Conservation (phyloP, 2,329 filamentous ascomycete species). For the Whalleya microplaca region DNA sequence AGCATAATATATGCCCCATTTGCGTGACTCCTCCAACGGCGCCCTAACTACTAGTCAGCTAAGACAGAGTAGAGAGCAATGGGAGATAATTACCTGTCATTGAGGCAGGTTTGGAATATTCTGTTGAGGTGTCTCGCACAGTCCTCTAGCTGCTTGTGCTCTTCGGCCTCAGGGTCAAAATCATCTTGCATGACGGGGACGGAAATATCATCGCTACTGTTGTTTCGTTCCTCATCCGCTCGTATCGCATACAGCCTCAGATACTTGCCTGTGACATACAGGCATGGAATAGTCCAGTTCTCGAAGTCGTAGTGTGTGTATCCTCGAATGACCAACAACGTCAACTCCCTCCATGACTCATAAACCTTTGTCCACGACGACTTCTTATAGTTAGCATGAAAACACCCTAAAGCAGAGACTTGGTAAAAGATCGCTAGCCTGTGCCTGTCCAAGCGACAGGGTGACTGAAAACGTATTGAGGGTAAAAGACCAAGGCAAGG, state of each 20-base stretch:
- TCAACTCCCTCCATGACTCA: conserved; percentile 84
- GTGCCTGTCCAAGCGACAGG: background rate
- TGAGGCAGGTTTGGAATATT: conserved; percentile 88
- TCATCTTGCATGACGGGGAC: conserved; percentile 72
- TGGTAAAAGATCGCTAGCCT: background rate
- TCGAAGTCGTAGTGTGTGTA: conserved; percentile 78
- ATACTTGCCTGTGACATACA: conserved; percentile 87
- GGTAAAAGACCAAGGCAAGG: background rate
- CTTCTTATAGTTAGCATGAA: conserved; percentile 25
- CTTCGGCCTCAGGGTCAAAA: conserved; percentile 73
- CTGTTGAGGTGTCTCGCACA: conserved; percentile 88
- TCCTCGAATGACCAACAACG: conserved; percentile 75
- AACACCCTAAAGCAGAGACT: background rate
- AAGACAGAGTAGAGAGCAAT: background rate
- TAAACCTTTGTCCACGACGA: conserved; percentile 84
- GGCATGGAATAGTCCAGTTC: conserved; percentile 89
- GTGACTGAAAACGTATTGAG: background rate
- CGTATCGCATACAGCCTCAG: conserved; percentile 87
- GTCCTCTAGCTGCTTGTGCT: conserved; percentile 86
- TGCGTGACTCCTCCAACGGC: conserved; percentile 84
- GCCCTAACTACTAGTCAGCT: conserved; percentile 56
- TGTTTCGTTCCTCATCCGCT: conserved; percentile 72
- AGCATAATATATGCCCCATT: conserved; percentile 97
- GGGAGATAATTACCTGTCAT: conserved; percentile 70
- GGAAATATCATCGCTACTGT: conserved; percentile 41